phyloP scores from a whole-genome alignment of 1,284 basidiomycete species.

The Austroboletus niveus region DNA sequence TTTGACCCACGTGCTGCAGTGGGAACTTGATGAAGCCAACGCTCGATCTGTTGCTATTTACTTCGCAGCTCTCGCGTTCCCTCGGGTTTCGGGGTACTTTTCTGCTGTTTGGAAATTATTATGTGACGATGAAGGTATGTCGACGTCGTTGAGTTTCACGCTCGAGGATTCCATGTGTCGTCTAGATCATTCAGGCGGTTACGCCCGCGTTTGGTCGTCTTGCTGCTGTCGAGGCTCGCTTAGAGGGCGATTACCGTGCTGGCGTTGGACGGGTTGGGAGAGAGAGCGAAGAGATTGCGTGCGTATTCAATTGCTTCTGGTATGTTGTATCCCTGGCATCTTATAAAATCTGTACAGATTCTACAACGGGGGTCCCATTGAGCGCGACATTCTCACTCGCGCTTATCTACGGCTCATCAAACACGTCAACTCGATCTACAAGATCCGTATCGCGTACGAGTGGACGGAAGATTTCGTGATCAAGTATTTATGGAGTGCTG shows the following conservation, averaged over 20 bases:
- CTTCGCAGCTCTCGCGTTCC: constrained; percentile 84
- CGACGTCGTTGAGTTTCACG: background rate
- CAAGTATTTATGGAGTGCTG: constrained; percentile 92
- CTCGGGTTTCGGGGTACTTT: constrained; percentile 81
- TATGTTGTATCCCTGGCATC: background rate
- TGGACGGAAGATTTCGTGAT: constrained; percentile 95
- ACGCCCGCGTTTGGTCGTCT: constrained; percentile 94
- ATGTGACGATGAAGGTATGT: constrained; percentile 62
- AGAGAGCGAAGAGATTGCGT: constrained; percentile 94
- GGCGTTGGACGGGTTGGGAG: constrained; percentile 87
- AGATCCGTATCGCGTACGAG: constrained; percentile 83
- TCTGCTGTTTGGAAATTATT: constrained; percentile 84
- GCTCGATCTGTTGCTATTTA: constrained; percentile 91
- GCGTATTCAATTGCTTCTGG: constrained; percentile 31
- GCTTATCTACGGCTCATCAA: constrained; percentile 83
- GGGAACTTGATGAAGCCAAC: constrained; percentile 81
- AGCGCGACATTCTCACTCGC: constrained; percentile 79
- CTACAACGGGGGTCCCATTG: constrained; percentile 86
- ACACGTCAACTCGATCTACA: constrained; percentile 92
- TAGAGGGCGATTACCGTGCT: constrained; percentile 88
- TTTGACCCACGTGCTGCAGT: constrained; percentile 23
- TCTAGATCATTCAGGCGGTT: constrained; percentile 76
- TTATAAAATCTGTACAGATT: constrained; percentile 53
- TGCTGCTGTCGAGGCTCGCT: constrained; percentile 83
- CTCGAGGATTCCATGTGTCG: background rate